A percentile compares a stretch with the other conserved stretches of the same genome.
These are phyloP conservation scores for Coniochaeta ligniaria DNA, from an alignment of 2,329 filamentous ascomycete genomes.

Conservation along the genomic window DNA sequence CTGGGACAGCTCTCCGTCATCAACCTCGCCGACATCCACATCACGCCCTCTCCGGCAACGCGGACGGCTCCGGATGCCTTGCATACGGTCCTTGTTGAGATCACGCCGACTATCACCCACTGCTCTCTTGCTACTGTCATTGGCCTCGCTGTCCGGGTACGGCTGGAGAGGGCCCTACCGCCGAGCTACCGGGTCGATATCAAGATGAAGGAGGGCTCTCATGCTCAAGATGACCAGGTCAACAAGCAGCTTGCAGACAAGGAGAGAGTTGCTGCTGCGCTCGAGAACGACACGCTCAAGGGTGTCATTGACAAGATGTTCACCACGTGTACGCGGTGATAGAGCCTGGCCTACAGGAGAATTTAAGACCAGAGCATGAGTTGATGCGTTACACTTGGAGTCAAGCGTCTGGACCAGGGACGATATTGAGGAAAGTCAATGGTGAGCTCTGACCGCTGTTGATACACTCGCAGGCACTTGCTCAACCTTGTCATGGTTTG, in stretches of 20 bases:
- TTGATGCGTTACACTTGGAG: no score
- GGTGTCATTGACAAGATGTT: slow-evolving; percentile 91
- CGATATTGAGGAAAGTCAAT: no score
- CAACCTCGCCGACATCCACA: slow-evolving; percentile 87
- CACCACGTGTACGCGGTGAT: slow-evolving; percentile 61
- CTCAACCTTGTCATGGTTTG: no score
- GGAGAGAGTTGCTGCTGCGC: slow-evolving; percentile 86
- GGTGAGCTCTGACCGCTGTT: no score
- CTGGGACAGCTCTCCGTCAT: slow-evolving; percentile 91
- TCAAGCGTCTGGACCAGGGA: no score
- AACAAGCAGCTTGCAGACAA: slow-evolving; percentile 97
- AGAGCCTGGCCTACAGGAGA: neutral
- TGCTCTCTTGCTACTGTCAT: slow-evolving; percentile 96
- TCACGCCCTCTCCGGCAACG: slow-evolving; percentile 56
- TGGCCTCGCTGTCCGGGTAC: slow-evolving; percentile 83
- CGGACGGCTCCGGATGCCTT: slow-evolving; percentile 45
- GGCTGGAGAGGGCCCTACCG: slow-evolving; percentile 83
- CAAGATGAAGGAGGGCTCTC: slow-evolving; percentile 91
- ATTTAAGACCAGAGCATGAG: neutral
- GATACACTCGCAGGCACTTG: no score
- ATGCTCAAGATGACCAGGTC: slow-evolving; percentile 88
- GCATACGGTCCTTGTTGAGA: slow-evolving; percentile 74
- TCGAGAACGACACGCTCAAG: slow-evolving; percentile 89
- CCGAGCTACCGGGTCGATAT: slow-evolving; percentile 90
- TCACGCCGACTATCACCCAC: slow-evolving; percentile 95